These are phyloP conservation scores for Schizosaccharomyces cryophilus DNA, from an alignment of 805 yeast species.

Conservation along the genomic window DNA sequence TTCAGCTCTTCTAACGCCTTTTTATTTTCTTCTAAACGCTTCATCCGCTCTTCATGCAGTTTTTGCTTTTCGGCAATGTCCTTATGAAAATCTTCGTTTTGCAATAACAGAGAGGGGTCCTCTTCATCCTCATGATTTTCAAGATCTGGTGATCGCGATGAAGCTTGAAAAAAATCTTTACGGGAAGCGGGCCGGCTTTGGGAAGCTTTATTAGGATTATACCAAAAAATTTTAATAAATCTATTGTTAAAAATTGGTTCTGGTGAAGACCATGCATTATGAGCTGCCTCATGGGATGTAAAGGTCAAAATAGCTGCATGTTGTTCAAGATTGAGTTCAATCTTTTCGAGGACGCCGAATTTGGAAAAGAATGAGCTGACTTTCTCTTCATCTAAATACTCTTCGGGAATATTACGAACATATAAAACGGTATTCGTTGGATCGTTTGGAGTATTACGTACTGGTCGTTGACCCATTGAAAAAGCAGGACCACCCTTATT, in stretches of 20 bases:
- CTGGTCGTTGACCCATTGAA: not conserved
- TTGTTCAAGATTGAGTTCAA: constrained; percentile 12
- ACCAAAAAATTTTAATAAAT: constrained; percentile 24
- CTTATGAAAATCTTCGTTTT: constrained; percentile 17
- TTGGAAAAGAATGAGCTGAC: constrained; percentile 18
- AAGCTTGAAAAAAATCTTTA: constrained; percentile 2
- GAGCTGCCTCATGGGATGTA: constrained; percentile 17
- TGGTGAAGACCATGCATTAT: constrained; percentile 21
- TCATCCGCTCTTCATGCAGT: constrained; percentile 19
- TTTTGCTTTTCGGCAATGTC: constrained; percentile 20
- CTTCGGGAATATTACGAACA: constrained; percentile 22
- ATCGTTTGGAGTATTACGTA: not conserved
- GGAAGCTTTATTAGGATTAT: constrained; percentile 5
- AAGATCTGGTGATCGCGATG: constrained; percentile 1
- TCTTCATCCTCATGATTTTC: not conserved
- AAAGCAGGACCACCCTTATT: too few species aligned
- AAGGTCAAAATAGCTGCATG: constrained; percentile 20
- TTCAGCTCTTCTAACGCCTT: constrained; percentile 15
- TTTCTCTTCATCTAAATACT: constrained; percentile 16
- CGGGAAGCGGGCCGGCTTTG: constrained; percentile 4
- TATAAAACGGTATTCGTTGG: constrained; percentile 15
- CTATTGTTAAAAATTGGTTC: constrained; percentile 25
- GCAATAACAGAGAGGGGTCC: constrained; percentile 10
- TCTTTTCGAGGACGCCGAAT: constrained; percentile 18
- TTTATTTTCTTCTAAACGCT: constrained; percentile 15